These are phyloP conservation scores for Cutaneotrichosporon arboriforme DNA, from an alignment of 1,284 basidiomycete genomes.

Conservation along the genomic window DNA sequence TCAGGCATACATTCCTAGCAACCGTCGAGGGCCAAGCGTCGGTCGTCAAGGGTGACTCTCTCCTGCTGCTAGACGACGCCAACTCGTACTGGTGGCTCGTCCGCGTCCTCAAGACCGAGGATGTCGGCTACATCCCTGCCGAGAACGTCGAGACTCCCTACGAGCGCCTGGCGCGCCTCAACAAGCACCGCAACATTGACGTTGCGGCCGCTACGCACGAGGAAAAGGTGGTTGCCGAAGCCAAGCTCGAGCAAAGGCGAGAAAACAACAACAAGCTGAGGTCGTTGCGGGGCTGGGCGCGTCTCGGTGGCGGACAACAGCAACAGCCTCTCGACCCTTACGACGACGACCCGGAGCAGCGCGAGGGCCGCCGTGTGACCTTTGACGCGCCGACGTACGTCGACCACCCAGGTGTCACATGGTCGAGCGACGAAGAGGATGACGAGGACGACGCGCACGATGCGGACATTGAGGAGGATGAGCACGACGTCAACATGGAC, in stretches of 20 bases:
- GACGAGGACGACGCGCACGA: slow-evolving; percentile 58
- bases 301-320: slow-evolving; percentile 12
- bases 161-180: slow-evolving; percentile 87
- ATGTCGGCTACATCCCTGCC: slow-evolving; percentile 98
- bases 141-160: slow-evolving; percentile 99
- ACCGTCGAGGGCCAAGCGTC: slow-evolving; percentile 95
- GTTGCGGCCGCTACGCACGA: slow-evolving; percentile 50
- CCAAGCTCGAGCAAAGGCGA: slow-evolving; percentile 13
- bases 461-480: slow-evolving; percentile 19
- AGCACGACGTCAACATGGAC: slow-evolving; percentile 12
- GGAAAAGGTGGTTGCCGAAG: slow-evolving; percentile 29
- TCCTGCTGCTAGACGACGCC: slow-evolving; percentile 89
- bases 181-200: slow-evolving; percentile 97
- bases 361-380: slow-evolving; percentile 39
- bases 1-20: slow-evolving; percentile 80
- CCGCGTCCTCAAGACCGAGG: slow-evolving; percentile 90
- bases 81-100: slow-evolving; percentile 99
- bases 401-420: slow-evolving; percentile 53
- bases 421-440: slow-evolving; percentile 70
- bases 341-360: slow-evolving; percentile 17
- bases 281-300: slow-evolving; percentile 29
- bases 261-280: slow-evolving; percentile 21
- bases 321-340: slow-evolving; percentile 4
- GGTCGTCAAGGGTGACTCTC: slow-evolving; percentile 90
- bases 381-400: slow-evolving; percentile 53